These are phyloP conservation scores for Colletotrichum cereale DNA, from an alignment of 2,329 filamentous ascomycete species.

Conservation along the genomic window DNA sequence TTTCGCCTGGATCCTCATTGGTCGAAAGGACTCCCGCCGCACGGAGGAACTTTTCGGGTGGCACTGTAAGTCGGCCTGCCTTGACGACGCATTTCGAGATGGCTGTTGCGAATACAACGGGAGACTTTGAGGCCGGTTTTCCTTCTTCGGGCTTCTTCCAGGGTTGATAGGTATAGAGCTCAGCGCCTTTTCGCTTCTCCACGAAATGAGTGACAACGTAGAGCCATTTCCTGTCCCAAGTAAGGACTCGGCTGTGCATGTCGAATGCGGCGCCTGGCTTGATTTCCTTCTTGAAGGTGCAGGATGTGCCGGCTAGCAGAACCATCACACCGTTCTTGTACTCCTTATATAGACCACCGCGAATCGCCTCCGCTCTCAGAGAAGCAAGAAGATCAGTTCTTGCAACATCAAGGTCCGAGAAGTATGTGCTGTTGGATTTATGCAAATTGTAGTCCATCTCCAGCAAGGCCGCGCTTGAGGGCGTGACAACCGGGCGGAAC, in stretches of 20 bases:
- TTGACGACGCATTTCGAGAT: slow-evolving; percentile 88
- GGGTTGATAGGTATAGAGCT: not conserved
- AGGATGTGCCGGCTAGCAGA: slow-evolving; percentile 76
- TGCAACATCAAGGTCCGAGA: slow-evolving; percentile 74
- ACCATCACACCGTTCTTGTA: slow-evolving; percentile 66
- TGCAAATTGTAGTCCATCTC: slow-evolving; percentile 82
- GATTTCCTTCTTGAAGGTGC: slow-evolving; percentile 81
- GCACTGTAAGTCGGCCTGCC: slow-evolving; percentile 83
- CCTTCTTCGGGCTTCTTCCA: slow-evolving; percentile 63
- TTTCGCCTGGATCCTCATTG: not conserved
- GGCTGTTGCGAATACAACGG: slow-evolving; percentile 70
- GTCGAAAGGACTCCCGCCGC: slow-evolving; percentile 26
- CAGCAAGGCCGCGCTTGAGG: slow-evolving; percentile 66
- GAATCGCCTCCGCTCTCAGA: slow-evolving; percentile 26
- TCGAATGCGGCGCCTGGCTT: slow-evolving; percentile 77
- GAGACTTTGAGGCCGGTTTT: slow-evolving; percentile 45
- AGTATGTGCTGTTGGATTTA: slow-evolving; percentile 80
- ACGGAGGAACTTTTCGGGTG: slow-evolving; percentile 62
- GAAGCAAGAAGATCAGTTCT: slow-evolving; percentile 53
- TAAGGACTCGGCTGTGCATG: slow-evolving; percentile 69
- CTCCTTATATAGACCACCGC: slow-evolving; percentile 54
- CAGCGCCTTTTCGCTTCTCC: slow-evolving; percentile 54
- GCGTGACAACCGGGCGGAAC: slow-evolving; percentile 67
- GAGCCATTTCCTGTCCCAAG: slow-evolving; percentile 49
- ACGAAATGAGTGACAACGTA: slow-evolving; percentile 49